Base-by-base conservation (phyloP, 2,329 filamentous ascomycete genomes). In the Botrytis porri region DNA sequence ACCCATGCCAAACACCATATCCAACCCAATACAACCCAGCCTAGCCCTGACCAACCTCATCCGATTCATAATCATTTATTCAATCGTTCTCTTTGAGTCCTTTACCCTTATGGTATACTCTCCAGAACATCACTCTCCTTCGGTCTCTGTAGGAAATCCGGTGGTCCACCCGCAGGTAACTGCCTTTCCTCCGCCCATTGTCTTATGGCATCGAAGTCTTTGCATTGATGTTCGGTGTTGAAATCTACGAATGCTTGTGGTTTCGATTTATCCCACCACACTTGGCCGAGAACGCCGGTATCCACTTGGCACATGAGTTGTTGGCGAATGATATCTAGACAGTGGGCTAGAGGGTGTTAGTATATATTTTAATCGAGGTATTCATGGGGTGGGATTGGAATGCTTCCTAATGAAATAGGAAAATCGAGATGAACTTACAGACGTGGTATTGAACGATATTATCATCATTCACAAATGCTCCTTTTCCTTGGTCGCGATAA, bases 231-330 rank as follows among this genome's bases (percentile, higher is more conserved):
- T 74, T 83, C 79, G 0, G 85, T 88, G 74, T 87, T 87, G 80
- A 88, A 88, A 77, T 89, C 86, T 4, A 87, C 84, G 75, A 85
- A 88, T 1, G 80, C 78, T 62, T 77, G 77, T 1, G 83, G 82
- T 10, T 80, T 79, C 7, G 80, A 75, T n/a, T 76, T 77, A 54
- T 87, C 82, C 76, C 84, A 85, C 87, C 87, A 89, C 16, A 88
- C 81, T 74, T 88, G 86, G 2, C 86, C 86, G 0, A 88, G 80
- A 1, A 89, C 82, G 3, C 85, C 86, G 14, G 85, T 82, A 73
- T 88, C 86, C 0, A 84, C 81, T 4, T 82, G 85, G 77, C 86
- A 89, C 85, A 88, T 88, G 20, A 89, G 80, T 70, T 88, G 84
- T 77, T 88, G 86, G 25, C 86, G 83, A 66, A 88, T 74, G 25